phyloP scores from a whole-genome alignment of 2,329 filamentous ascomycete species.

The Chrysoporthe cubensis region DNA sequence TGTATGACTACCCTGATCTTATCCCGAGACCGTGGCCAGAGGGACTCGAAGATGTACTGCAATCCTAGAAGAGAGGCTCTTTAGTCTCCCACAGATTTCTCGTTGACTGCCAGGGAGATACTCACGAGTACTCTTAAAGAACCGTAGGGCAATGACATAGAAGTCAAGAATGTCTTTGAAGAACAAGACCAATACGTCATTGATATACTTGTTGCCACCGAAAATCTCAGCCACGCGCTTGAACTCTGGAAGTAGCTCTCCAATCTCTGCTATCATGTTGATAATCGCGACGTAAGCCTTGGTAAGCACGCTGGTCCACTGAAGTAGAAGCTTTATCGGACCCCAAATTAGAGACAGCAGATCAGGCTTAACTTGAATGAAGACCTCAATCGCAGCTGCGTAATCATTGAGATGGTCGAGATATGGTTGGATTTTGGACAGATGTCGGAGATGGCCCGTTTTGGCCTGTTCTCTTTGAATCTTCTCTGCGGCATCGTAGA shows the following conservation, averaged over 20 bases:
- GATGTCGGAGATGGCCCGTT: neutral
- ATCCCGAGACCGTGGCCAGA: neutral
- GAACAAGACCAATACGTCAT: slow-evolving; percentile 38
- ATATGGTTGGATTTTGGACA: neutral
- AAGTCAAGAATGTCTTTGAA: slow-evolving; percentile 43
- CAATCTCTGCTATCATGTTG: neutral
- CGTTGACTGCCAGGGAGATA: neutral
- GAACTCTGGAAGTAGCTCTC: neutral
- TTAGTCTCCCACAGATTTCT: neutral
- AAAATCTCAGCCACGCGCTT: slow-evolving; percentile 30
- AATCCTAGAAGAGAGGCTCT: neutral
- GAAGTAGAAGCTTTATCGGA: slow-evolving; percentile 55
- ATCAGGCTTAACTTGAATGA: slow-evolving; percentile 40
- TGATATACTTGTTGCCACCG: slow-evolving; percentile 32
- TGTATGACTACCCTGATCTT: neutral
- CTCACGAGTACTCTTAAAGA: slow-evolving; percentile 33
- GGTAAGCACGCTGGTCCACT: slow-evolving; percentile 55
- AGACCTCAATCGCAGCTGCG: slow-evolving; percentile 35
- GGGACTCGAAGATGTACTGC: neutral
- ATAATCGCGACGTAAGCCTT: neutral
- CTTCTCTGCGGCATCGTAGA: neutral
- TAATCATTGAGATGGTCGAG: slow-evolving; percentile 37
- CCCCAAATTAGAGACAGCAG: slow-evolving; percentile 44
- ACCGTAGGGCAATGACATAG: slow-evolving; percentile 37
- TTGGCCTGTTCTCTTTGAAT: neutral